Evolutionary conservation across 176 grass and related monocot species (phyloP), one percentile per base, ranked within the genome.

Genomic region (Musa troglodytarum): DNA sequence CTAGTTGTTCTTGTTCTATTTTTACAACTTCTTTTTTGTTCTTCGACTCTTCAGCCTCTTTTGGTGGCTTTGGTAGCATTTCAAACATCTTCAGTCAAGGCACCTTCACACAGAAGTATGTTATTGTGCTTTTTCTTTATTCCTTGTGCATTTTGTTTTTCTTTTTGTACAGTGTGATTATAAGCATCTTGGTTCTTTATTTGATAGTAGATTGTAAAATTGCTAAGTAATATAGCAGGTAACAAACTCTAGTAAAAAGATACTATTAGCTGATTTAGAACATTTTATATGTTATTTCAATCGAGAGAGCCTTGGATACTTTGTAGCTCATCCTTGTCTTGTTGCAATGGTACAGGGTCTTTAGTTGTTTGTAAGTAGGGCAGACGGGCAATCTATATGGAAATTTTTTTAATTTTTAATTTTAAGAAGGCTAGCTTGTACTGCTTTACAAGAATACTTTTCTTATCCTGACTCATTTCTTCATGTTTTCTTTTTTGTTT

Each of bases 101-200:
- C 43, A 63, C 62, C 22, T 83, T 87, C 80, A 86, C 82, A 65
- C 94, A 93, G 73, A 50, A 16, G 94, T 97, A 97, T 87, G 89
- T 69, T 62, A 15, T 56, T 63, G 28, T 65, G 51, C n/a, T 63
- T 43, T 68, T 71, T 82, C 81, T 17, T 62, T 68, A 82, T 76
- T 79, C 52, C 65, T 78, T 82, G 9, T 77, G 21, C 73, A 10
- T 49, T 43, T 61, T 26, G 23, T 75, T 75, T 34, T 10, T 23
- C 59, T 75, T 15, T n/a, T 16, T 52, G 28, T 77, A 68, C 52
- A 22, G 8, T 73, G 68, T 82, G 49, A 71, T 78, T 77, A 17
- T 24, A 26, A 10, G 11, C 11, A 15, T 54, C 28, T 29, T 78
- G 22, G 7, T 67, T 78, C 22, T 52, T 65, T 9, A 43, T 26